Base-by-base conservation (phyloP, 192 early-diverging fungal genomes). In the Phlyctochytrium planicorne region DNA sequence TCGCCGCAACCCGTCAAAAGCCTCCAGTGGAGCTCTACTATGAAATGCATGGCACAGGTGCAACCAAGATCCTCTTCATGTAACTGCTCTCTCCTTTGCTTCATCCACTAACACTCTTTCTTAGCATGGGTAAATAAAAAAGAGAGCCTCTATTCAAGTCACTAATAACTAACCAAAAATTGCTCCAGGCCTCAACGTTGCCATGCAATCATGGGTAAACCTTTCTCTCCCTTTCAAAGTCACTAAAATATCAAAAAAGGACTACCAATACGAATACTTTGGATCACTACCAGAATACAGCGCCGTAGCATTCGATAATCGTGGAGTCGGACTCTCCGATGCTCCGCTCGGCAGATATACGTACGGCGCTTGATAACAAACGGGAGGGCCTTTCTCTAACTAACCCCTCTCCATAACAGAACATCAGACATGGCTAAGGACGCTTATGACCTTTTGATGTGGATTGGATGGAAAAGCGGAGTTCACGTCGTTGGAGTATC, bases 401-500 rank as follows among this genome's bases (percentile, higher is more conserved):
- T 60, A 87, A 84, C n/a, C n/a, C n/a, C n/a, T n/a, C n/a, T n/a
- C n/a, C n/a, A n/a, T n/a, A n/a, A n/a, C n/a, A n/a, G n/a, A 30
- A 87, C 90, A 6, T 79, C 84, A n/a, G 89, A 91, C 68, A 84
- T 96, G 85, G 93, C 93, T 3, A 64, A 79, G 27, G 94, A 96
- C 63, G 84, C 89, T 0, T 67, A 78, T 14, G 80, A 83, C 10
- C 74, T 96, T 23, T 73, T 94, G 61, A 85, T 84, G 56, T 82
- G 83, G n/a, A 66, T 94, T 16, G 90, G 82, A 0, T 96, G 94
- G 94, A 81, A 56, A 1, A 56, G 73, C 3, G 66, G 87, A 34
- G 77, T 94, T 24, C 89, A 93, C 69, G 24, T 94, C n/a, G 87
- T 89, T 36, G 94, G 94, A 3, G 78, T 94, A 2, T 93, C 91